Base-by-base conservation (phyloP, 345 rosid genomes). In the Moringa oleifera region DNA sequence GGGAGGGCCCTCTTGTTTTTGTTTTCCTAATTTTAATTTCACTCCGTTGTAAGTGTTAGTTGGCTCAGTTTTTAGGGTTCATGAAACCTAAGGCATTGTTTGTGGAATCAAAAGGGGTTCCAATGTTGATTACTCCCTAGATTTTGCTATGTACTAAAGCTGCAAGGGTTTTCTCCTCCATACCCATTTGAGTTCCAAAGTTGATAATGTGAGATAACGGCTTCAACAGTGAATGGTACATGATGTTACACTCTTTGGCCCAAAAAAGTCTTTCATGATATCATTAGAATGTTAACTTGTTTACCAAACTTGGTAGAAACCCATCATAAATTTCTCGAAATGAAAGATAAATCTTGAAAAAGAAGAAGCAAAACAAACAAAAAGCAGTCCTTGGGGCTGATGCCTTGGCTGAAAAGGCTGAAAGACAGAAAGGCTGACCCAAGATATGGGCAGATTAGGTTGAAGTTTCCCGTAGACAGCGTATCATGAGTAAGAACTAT, bases 31-130 rank as follows among this genome's bases (percentile, higher is more conserved):
- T n/a, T n/a, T n/a, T n/a, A n/a, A 18, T 56, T 47, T 57, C 62
- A 68, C 50, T 41, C 58, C 37, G 25, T 11, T 33, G 37, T 33
- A 50, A 47, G 28, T 67, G 46, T 41, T 76, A 67, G 58, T 25
- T 64, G 21, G 64, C 53, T 60, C 57, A 50, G 47, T 20, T 28
- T 57, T 41, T 24, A 45, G 68, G 68, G 28, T 41, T 67, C 67
- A 65, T 58, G 57, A 61, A 50, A 65, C 41, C 71, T 61, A 25
- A 18, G 16, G 23, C 51, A n/a, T 57, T 53, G 59, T 68, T 50
- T 58, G 9, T 58, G 60, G 57, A 53, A 57, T 28, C 66, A 33
- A 58, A 53, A 55, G 64, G 69, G 51, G 58, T 23, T 64, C 45
- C 22, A 18, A 20, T 41, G 23, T 51, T 41, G 47, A 41, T 41